Evolutionary conservation across 352 stramenopile species (phyloP).

Genomic region (Phytophthora pistaciae): DNA sequence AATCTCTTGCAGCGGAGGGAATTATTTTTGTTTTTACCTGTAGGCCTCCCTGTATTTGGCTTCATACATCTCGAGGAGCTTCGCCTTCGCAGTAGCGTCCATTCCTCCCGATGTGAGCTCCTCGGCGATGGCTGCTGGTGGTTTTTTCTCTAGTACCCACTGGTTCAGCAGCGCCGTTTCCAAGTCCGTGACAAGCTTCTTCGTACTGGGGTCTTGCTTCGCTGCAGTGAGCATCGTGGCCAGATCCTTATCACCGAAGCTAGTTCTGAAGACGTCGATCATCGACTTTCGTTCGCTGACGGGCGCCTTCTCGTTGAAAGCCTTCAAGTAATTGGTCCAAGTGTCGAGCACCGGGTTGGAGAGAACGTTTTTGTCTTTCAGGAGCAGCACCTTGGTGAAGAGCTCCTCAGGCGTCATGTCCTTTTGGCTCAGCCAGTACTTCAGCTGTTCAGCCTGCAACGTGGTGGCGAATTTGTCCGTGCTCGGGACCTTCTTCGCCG

Average conservation of each 20-base stretch:
- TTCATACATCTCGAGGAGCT: too few relatives aligned
- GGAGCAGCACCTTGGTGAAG: not conserved
- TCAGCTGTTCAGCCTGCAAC: not conserved
- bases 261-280: not conserved
- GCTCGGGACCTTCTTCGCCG: not conserved
- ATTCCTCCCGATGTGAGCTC: not conserved
- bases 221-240: not conserved
- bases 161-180: not conserved
- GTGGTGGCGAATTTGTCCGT: not conserved
- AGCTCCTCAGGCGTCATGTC: not conserved
- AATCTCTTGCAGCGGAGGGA: too few relatives aligned
- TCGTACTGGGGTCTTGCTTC: not conserved
- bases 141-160: not conserved
- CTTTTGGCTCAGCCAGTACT: not conserved
- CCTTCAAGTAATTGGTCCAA: not conserved
- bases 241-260: not conserved
- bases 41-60: too few relatives aligned
- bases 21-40: too few relatives aligned
- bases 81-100: too few relatives aligned
- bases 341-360: not conserved
- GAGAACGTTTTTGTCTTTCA: not conserved
- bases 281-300: not conserved
- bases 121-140: not conserved
- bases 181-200: not conserved
- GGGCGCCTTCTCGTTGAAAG: not conserved